Evolutionary conservation across 441 rosid genomes (phyloP), one percentile per base, ranked within the genome.

Genomic region (Adansonia madagascariensis): DNA sequence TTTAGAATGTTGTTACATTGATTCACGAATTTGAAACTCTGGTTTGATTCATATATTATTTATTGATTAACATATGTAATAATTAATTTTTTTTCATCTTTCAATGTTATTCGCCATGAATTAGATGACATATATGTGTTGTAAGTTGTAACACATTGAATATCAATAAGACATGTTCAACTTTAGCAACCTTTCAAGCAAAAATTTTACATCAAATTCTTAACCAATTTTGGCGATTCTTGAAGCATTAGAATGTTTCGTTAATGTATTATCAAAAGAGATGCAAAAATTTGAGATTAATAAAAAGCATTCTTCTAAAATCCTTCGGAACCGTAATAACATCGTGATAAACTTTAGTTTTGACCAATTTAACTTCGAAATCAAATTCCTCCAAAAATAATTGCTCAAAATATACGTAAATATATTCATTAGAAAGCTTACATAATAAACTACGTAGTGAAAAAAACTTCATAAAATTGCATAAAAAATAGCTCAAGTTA

Each of bases 351-450:
- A 79, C 66, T 52, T 56, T 56, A 50, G 72, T 65, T 67, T 72
- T 73, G 94, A 93, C 90, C 89, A 83, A 77, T 80, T 64, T 55
- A 47, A 84, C 66, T 83, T 91, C 76, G 14, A 75, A 83, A n/a
- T 9, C 11, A 0, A 86, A 77, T 76, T 77, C 65, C 81, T 87
- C 86, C 62, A 47, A 47, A 60, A 20, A 3, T 0, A 60, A 63
- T 3, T 0, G 20, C 0, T 83, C 14, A 18, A 71, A 81, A 7
- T 0, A 59, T 11, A 0, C 52, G 27, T 0, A 20, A 2, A 49
- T 14, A 55, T 4, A 80, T 20, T 87, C 87, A 74, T 78, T 82
- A 14, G 83, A 88, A 89, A 93, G 84, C 91, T 94, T 65, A 90
- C 0, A 82, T 73, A 86, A 85, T 73, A 64, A 59, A 15, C 87